A percentile compares a stretch with the other conserved stretches of the same genome.
Conservation (phyloP, 208 protist genomes). For the Spongospora subterranea region DNA sequence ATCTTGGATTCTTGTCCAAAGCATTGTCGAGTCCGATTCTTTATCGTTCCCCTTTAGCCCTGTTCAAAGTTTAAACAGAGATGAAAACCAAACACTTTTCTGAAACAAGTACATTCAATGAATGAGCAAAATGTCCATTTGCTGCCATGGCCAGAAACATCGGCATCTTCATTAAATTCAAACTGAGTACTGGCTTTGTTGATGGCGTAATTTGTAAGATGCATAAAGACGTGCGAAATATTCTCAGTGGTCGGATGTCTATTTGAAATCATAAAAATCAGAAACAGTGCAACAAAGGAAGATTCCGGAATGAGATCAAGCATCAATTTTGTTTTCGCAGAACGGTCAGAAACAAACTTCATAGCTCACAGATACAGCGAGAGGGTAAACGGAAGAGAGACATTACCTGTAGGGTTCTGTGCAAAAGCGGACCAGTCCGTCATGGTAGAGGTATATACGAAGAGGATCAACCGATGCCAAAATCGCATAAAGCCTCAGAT, state of each 20-base stretch:
- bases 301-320: too few species aligned
- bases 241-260: constrained; percentile 51
- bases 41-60: background rate
- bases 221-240: constrained; percentile 58
- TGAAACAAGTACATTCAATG: constrained; percentile 19
- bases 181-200: constrained; percentile 67
- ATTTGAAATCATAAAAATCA: constrained; percentile 70
- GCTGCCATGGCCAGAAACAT: constrained; percentile 15
- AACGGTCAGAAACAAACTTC: too few species aligned
- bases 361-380: too few species aligned
- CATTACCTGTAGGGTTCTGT: constrained; percentile 69
- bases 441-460: constrained; percentile 69
- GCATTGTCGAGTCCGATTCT: background rate
- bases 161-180: constrained; percentile 68
- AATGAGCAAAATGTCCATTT: constrained; percentile 45
- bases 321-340: too few species aligned
- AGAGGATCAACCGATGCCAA: constrained; percentile 64
- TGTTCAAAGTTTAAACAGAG: too few species aligned
- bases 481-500: constrained; percentile 57
- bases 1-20: background rate
- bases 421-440: constrained; percentile 69
- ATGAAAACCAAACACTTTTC: background rate
- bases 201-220: constrained; percentile 73
- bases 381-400: too few species aligned
- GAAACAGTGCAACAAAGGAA: constrained; percentile 64